These are phyloP conservation scores for Saccharomyces pastorianus DNA, from an alignment of 1,139 yeast species.

Conservation along the genomic window DNA sequence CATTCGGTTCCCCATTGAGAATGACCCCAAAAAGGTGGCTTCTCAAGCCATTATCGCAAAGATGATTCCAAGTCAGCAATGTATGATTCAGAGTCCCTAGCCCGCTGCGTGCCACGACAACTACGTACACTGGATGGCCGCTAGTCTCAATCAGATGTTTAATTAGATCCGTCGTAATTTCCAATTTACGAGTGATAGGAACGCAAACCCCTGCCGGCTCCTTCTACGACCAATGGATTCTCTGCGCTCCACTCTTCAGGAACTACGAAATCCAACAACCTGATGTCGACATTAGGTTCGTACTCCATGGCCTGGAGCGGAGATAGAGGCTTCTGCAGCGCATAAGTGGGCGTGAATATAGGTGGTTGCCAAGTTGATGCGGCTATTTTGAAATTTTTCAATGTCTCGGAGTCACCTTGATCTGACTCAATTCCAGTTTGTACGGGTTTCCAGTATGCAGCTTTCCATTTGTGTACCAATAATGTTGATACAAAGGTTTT, in stretches of 20 bases:
- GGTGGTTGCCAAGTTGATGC: slow-evolving; percentile 10
- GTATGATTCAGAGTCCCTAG: slow-evolving; percentile 33
- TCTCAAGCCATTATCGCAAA: slow-evolving; percentile 16
- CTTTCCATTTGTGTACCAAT: slow-evolving; percentile 27
- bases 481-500: slow-evolving; percentile 31
- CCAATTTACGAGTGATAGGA: slow-evolving; percentile 24
- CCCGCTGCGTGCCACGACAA: slow-evolving; percentile 30
- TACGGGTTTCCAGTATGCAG: slow-evolving; percentile 32
- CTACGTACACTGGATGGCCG: slow-evolving; percentile 17
- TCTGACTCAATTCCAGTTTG: slow-evolving; percentile 32
- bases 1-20: slow-evolving; percentile 25
- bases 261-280: slow-evolving; percentile 13
- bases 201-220: slow-evolving; percentile 32
- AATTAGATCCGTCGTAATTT: slow-evolving; percentile 28
- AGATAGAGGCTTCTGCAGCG: slow-evolving; percentile 25
- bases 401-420: slow-evolving; percentile 27
- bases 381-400: slow-evolving; percentile 8
- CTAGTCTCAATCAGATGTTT: slow-evolving; percentile 11
- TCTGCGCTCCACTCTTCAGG: slow-evolving; percentile 11
- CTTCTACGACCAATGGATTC: slow-evolving; percentile 28
- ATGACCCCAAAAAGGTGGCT: slow-evolving; percentile 23
- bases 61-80: slow-evolving; percentile 26
- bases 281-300: slow-evolving; percentile 10
- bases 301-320: slow-evolving; percentile 31
- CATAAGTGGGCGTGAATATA: slow-evolving; percentile 19